A percentile compares a stretch with the other conserved stretches of the same genome.
Evolutionary conservation across 2,329 filamentous ascomycete genomes (phyloP).

Genomic region (Aspergillus versicolor): DNA sequence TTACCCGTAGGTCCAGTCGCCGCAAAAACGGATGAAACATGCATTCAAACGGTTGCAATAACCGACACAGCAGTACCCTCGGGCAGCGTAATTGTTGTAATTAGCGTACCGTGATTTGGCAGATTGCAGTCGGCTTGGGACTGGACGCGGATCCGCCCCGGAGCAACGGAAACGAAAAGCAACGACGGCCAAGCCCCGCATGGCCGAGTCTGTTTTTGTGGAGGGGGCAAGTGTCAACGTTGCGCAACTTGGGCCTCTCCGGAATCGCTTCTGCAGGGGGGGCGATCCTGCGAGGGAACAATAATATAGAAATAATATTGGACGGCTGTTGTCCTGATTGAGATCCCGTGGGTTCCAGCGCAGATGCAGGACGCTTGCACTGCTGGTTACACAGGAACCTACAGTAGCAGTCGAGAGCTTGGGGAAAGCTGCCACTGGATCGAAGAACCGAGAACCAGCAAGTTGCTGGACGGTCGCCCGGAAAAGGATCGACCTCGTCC

Average conservation of each 20-base stretch:
- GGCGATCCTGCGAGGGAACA: not conserved
- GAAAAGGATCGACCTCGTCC: conserved; percentile 4
- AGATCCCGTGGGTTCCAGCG: not conserved
- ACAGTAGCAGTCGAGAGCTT: not conserved
- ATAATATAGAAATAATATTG: not conserved
- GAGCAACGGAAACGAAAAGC: conserved; percentile 34
- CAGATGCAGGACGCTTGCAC: not conserved
- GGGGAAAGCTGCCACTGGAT: conserved; percentile 7
- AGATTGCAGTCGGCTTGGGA: not conserved
- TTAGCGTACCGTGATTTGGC: not conserved
- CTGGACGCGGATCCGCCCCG: conserved; percentile 26
- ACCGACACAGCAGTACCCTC: not conserved
- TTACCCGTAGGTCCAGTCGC: too few species aligned
- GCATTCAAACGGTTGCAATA: not conserved
- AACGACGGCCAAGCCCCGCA: conserved; percentile 28
- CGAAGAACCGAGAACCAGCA: conserved; percentile 3
- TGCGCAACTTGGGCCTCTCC: not conserved
- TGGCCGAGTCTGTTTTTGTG: conserved; percentile 28
- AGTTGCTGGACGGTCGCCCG: conserved; percentile 8
- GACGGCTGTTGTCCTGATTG: not conserved
- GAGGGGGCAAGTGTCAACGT: conserved; percentile 4
- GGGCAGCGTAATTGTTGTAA: not conserved
- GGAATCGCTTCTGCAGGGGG: conserved; percentile 10
- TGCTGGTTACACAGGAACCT: not conserved
- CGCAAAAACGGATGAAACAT: not conserved